These are phyloP conservation scores for Geotrichum reessii DNA, from an alignment of 1,139 yeast genomes.

Conservation along the genomic window DNA sequence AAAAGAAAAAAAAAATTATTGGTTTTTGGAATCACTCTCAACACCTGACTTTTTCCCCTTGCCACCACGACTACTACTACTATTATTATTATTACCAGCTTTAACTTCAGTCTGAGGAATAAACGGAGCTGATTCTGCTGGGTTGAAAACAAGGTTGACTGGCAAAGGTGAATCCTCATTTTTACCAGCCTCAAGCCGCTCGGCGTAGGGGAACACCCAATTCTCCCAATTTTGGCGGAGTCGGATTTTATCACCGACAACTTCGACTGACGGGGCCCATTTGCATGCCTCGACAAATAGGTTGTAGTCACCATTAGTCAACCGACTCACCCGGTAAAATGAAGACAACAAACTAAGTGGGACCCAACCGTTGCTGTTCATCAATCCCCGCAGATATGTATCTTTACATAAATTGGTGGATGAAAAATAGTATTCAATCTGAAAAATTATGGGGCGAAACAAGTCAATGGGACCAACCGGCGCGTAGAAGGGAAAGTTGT, in stretches of 20 bases:
- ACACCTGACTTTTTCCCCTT: no score
- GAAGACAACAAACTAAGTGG: slow-evolving; percentile 56
- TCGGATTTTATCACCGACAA: slow-evolving; percentile 45
- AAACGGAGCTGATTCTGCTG: slow-evolving; percentile 38
- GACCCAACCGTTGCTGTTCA: slow-evolving; percentile 73
- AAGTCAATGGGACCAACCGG: slow-evolving; percentile 3
- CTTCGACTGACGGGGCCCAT: slow-evolving; percentile 42
- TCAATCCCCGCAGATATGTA: slow-evolving; percentile 67
- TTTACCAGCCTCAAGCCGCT: slow-evolving; percentile 42
- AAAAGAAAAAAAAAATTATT: no score
- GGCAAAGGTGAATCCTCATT: slow-evolving; percentile 33
- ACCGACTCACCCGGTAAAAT: slow-evolving; percentile 66
- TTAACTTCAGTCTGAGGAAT: slow-evolving; percentile 33
- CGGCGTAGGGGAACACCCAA: slow-evolving; percentile 49
- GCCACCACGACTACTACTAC: no score
- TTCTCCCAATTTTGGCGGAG: slow-evolving; percentile 40
- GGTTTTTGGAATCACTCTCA: no score
- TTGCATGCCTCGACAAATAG: slow-evolving; percentile 46
- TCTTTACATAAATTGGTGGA: slow-evolving; percentile 82
- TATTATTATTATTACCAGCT: no score
- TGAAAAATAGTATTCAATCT: slow-evolving; percentile 84
- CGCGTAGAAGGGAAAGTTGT: slow-evolving; percentile 3
- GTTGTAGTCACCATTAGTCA: slow-evolving; percentile 47
- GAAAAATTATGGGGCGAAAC: slow-evolving; percentile 37
- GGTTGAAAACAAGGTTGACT: slow-evolving; percentile 33